Evolutionary conservation across 1,284 basidiomycete species (phyloP).

Genomic region (Apiotrichum gamsii): DNA sequence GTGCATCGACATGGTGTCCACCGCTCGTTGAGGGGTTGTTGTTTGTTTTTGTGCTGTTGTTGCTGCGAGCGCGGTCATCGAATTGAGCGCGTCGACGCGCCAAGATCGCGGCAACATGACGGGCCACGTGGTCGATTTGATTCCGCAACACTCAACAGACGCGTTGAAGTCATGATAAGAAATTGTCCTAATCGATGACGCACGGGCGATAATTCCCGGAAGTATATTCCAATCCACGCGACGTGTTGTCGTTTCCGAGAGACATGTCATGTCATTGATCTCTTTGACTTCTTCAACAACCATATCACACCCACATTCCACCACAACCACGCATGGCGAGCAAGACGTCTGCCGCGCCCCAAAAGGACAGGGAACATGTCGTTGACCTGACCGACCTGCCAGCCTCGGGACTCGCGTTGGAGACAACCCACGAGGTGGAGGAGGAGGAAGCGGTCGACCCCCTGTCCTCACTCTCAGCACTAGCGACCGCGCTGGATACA

Average conservation of each 20-base stretch:
- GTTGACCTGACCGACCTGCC: constrained; percentile 8
- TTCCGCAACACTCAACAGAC: no score
- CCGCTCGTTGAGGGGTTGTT: no score
- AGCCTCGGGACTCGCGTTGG: background rate
- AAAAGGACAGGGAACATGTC: background rate
- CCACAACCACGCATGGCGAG: constrained; percentile 7
- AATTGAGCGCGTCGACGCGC: no score
- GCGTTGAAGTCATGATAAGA: no score
- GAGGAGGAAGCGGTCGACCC: constrained; percentile 12
- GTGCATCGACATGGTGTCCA: constrained; percentile 13
- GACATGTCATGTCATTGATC: background rate
- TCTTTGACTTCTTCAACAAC: background rate
- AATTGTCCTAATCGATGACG: no score
- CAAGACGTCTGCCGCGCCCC: background rate
- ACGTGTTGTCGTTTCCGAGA: background rate
- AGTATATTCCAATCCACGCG: background rate
- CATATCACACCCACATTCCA: no score
- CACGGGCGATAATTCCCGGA: no score
- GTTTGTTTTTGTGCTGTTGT: no score
- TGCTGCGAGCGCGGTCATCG: no score
- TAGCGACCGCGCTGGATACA: constrained; percentile 38
- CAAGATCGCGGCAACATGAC: no score
- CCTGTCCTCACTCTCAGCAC: constrained; percentile 24
- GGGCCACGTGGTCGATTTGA: no score
- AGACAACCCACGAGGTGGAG: constrained; percentile 1